A percentile compares a stretch with the other conserved stretches of the same genome.
phyloP scores from a whole-genome alignment of 2,329 filamentous ascomycete genomes.

The Phyllosticta citrichinensis region DNA sequence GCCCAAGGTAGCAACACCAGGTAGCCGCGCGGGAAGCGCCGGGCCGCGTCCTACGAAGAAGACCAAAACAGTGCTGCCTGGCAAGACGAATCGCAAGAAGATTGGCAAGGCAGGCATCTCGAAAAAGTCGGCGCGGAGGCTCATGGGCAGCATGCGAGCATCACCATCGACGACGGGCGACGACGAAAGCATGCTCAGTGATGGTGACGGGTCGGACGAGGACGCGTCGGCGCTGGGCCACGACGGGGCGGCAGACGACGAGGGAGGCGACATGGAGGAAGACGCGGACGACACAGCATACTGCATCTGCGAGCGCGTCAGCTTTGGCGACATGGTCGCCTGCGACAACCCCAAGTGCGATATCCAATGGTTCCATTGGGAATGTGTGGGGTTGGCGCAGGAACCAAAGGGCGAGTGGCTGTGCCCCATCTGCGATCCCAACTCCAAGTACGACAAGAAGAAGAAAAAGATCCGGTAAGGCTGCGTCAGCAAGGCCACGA shows the following conservation, averaged over 20 bases:
- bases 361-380: constrained; percentile 85
- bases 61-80: constrained; percentile 46
- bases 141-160: constrained; percentile 25
- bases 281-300: constrained; percentile 69
- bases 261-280: constrained; percentile 57
- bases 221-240: constrained; percentile 28
- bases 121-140: constrained; percentile 26
- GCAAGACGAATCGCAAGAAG: constrained; percentile 34
- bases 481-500: background rate
- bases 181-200: constrained; percentile 45
- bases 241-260: constrained; percentile 65
- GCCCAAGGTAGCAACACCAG: constrained; percentile 45
- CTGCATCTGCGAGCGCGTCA: constrained; percentile 73
- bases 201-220: constrained; percentile 38
- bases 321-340: constrained; percentile 80
- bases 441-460: constrained; percentile 27
- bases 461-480: constrained; percentile 29
- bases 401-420: constrained; percentile 43
- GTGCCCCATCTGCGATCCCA: constrained; percentile 25
- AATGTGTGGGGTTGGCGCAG: constrained; percentile 40
- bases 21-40: constrained; percentile 47
- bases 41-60: constrained; percentile 42
- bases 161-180: constrained; percentile 35
- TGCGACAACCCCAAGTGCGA: constrained; percentile 76
- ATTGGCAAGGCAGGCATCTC: constrained; percentile 23